A percentile compares a stretch with the other conserved stretches of the same genome.
Evolutionary conservation across 2,329 filamentous ascomycete species (phyloP).

Genomic region (Aspergillus versicolor): DNA sequence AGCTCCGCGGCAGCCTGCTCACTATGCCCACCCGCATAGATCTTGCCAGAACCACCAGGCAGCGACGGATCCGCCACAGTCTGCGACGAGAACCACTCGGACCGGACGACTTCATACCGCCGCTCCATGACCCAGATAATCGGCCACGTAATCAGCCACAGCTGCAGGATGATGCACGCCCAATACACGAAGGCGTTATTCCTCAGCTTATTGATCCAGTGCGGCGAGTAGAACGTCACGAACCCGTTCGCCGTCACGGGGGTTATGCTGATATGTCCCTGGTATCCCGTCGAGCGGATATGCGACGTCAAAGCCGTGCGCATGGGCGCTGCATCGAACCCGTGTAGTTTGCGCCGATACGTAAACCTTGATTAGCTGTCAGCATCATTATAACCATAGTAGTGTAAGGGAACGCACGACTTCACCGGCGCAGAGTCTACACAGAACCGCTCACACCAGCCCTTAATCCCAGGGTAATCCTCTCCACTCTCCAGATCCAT

Average conservation of each 20-base stretch:
- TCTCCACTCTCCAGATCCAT: conserved; percentile 15
- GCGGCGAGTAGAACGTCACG: conserved; percentile 39
- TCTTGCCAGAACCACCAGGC: conserved; percentile 7
- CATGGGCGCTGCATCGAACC: conserved; percentile 29
- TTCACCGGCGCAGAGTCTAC: conserved; percentile 35
- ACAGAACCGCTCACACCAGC: conserved; percentile 40
- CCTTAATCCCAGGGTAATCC: conserved; percentile 17
- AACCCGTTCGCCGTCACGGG: conserved; percentile 25
- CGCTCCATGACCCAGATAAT: conserved; percentile 38
- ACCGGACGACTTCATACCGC: conserved; percentile 34
- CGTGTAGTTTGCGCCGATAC: conserved; percentile 29
- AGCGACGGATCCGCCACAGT: not conserved
- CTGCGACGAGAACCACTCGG: conserved; percentile 32
- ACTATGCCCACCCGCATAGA: conserved; percentile 26
- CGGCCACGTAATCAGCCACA: conserved; percentile 43
- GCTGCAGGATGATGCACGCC: conserved; percentile 35
- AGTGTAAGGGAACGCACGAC: conserved; percentile 28
- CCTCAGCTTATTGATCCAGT: conserved; percentile 39
- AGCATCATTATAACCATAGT: no score
- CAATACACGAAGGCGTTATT: conserved; percentile 36
- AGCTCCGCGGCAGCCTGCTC: conserved; percentile 31
- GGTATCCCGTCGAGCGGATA: conserved; percentile 40
- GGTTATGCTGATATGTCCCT: conserved; percentile 29
- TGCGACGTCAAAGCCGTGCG: conserved; percentile 32
- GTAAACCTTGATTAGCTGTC: conserved; percentile 23